Conservation (phyloP, 257 asterid genomes). For the Solanum acaule region DNA sequence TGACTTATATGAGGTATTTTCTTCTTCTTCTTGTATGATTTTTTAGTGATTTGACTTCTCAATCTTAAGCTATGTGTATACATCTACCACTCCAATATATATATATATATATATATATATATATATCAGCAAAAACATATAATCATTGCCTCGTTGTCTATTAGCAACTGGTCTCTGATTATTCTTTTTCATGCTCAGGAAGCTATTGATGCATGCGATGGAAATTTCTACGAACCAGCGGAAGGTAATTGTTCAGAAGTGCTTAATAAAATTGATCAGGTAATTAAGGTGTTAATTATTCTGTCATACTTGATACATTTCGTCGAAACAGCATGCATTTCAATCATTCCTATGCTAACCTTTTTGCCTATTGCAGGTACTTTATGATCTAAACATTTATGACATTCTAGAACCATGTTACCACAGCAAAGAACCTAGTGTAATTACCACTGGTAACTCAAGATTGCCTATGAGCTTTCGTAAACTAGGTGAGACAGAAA, state of each 20-base stretch:
- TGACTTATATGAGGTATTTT: conserved; percentile 53
- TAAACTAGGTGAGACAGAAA: conserved; percentile 80
- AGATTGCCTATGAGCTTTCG: conserved; percentile 77
- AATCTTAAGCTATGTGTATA: not conserved
- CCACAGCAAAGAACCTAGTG: conserved; percentile 31
- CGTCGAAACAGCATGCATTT: not conserved
- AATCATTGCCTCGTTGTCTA: not conserved
- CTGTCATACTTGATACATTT: not conserved
- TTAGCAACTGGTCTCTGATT: conserved; percentile 1
- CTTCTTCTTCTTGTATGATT: not conserved
- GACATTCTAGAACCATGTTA: conserved; percentile 95
- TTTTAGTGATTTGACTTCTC: not conserved
- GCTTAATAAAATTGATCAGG: conserved; percentile 53
- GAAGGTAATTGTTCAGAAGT: conserved; percentile 36
- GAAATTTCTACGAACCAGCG: conserved; percentile 47
- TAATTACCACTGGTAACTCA: conserved; percentile 1
- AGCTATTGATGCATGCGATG: conserved; percentile 44
- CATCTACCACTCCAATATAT: not conserved
- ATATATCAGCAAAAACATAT: not conserved
- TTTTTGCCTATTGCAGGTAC: conserved; percentile 32
- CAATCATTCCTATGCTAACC: not conserved
- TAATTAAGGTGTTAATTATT: conserved; percentile 15
- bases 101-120: not conserved
- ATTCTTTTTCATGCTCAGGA: conserved; percentile 38
- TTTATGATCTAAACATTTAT: conserved; percentile 53